Base-by-base conservation (phyloP, 371 early-diverging fungal genomes). In the Mucor lusitanicus region DNA sequence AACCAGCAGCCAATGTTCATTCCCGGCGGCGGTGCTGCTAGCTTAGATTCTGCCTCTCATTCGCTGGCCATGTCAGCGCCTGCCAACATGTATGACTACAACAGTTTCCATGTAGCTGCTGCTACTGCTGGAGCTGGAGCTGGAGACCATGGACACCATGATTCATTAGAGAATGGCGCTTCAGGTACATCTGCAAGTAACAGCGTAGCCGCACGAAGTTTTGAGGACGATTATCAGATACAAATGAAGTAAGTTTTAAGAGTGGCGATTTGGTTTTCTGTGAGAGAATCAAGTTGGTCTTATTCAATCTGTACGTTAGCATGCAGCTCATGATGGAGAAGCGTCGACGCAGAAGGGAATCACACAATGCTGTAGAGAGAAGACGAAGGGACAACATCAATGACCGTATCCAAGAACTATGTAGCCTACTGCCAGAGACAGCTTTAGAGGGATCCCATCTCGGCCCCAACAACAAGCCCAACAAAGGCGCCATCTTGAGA, bases 341-440 rank as follows among this genome's bases (percentile, higher is more conserved):
- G 74, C 86, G 95, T 7, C 84, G 96, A 50, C 88, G 94, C 28
- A 91, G 97, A 64, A 83, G 98, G 32, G 98, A 97, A 82, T 92
- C 94, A 28, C 98, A 98, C 82, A 98, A 98, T 72, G 96, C 95
- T 85, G 96, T 98, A 17, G 98, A 98, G 71, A 86, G 97, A 65
- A 90, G 98, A 37, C 82, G 98, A 35, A 86, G 98, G 39, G 98
- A 98, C 72, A 94, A 95, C 81, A 98, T 98, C 80, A 98, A 98
- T 76, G 98, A 97, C 73, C 92, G 93, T 67, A 98, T 98, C 68
- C 93, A 95, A 68, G 97, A 97, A 74, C 86, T 98, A 27, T 86
- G 88, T 28, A 85, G 84, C 17, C 77, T 98, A 55, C 80, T 98
- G 30, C 98, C 98, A 12, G 90, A 90, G 37, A 50, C 74, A 35